Evolutionary conservation across 2,329 filamentous ascomycete species (phyloP), one percentile per base, ranked within the genome.

Genomic region (Paraphaeosphaeria sporulosa): DNA sequence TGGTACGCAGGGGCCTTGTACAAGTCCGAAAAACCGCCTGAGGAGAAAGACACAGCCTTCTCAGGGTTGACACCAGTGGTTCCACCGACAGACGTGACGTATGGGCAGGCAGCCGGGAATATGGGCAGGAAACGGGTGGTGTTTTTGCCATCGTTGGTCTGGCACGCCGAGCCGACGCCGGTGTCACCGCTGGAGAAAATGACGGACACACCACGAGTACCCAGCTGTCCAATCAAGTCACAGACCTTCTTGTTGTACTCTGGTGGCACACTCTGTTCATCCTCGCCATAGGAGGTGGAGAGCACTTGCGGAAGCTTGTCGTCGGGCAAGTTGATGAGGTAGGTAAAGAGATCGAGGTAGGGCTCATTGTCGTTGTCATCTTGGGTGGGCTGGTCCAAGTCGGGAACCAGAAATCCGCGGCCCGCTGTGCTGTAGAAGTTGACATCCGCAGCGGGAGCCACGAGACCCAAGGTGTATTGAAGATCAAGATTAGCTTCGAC

Each of bases 401-500:
- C 81, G 0, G 82, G 82, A 12, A 84, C 72, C 8, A 84, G 74
- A 3, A 70, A 64, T 13, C 79, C 82, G 40, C 79, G 80, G n/a
- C 80, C 80, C 36, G 79, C 78, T 34, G 81, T 83, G 70, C 78
- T 82, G 69, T 77, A 84, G 62, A 82, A 83, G 10, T 76, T 80
- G 13, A 80, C 78, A 1, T 79, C 77, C 17, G 82, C 67, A 9
- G 42, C 63, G 0, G 81, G 81, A 12, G 78, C 66, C 58, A 79
- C 78, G 15, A 84, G 63, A 32, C 81, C 80, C 44, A 81, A 63
- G 4, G 82, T 82, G 61, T 83, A 83, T 65, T 84, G 81, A 40
- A 82, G 76, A 60, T 85, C 83, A 19, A 84, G 74, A 64, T 84
- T 84, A 54, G 82, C 83, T 65, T 85, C 83, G 17, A 79, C 76